These are phyloP conservation scores for Scleromitrula shiraiana DNA, from an alignment of 2,329 filamentous ascomycete species.

Conservation along the genomic window DNA sequence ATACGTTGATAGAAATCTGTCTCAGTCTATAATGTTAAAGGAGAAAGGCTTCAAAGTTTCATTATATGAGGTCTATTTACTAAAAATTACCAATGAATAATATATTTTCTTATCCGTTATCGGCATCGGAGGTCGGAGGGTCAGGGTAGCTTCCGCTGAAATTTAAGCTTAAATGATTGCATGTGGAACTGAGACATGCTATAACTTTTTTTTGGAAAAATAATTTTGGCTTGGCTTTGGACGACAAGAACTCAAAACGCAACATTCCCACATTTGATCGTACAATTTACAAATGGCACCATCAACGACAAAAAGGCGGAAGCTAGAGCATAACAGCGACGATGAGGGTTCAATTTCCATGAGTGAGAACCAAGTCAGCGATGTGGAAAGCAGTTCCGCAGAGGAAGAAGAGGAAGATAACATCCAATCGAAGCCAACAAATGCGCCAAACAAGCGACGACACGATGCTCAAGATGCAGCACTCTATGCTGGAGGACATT, in stretches of 20 bases:
- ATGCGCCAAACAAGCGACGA: constrained; percentile 14
- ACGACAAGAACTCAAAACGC: neutral
- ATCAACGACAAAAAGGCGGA: constrained; percentile 28
- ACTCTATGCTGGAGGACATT: constrained; percentile 37
- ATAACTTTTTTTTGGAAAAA: constrained; percentile 8
- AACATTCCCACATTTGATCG: too few relatives aligned
- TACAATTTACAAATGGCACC: too few relatives aligned
- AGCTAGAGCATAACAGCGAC: constrained; percentile 23
- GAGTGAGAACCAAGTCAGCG: constrained; percentile 6
- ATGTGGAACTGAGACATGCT: neutral
- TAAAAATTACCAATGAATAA: too few relatives aligned
- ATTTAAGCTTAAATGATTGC: constrained; percentile 12
- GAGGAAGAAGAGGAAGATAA: constrained; percentile 18
- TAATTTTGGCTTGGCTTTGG: neutral
- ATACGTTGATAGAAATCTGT: too few relatives aligned
- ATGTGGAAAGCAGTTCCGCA: constrained; percentile 4
- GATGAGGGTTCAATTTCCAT: neutral
- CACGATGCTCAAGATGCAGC: constrained; percentile 27
- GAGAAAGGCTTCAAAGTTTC: too few relatives aligned
- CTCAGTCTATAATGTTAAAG: too few relatives aligned
- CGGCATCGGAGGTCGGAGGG: constrained; percentile 7
- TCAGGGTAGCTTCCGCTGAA: neutral
- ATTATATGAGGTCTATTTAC: too few relatives aligned
- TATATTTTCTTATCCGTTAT: constrained; percentile 14
- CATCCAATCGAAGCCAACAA: constrained; percentile 6